Conservation (phyloP, 202 grass and related monocot species). For the Eragrostis tef region DNA sequence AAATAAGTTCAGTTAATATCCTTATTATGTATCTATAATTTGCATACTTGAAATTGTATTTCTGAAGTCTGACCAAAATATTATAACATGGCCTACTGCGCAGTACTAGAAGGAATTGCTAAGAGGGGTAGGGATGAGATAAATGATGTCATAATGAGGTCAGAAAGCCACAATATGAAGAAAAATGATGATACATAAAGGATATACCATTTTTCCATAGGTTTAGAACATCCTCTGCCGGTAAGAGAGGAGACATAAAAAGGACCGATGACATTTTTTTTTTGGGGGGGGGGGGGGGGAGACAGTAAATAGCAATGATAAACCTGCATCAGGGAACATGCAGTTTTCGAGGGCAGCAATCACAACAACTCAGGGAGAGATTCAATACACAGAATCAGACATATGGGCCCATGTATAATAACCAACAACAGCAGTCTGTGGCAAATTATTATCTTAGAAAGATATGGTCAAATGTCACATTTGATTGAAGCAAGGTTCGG, state of each 20-base stretch:
- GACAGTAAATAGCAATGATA: neutral
- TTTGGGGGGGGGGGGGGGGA: too few relatives aligned
- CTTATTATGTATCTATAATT: constrained; percentile 27
- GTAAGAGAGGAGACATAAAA: neutral
- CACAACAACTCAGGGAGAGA: neutral
- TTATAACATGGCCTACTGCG: constrained; percentile 1
- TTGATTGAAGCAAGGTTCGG: too few relatives aligned
- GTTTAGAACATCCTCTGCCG: neutral
- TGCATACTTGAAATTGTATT: neutral
- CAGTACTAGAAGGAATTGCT: neutral
- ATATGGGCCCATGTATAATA: too few relatives aligned
- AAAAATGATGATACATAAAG: neutral
- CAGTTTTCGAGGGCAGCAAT: neutral
- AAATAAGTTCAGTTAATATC: constrained; percentile 45
- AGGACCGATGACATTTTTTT: neutral
- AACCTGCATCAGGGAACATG: too few relatives aligned
- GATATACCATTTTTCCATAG: neutral
- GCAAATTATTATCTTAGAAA: too few relatives aligned
- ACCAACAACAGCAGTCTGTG: too few relatives aligned
- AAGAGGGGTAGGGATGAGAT: neutral
- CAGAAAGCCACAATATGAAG: neutral
- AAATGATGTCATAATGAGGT: neutral
- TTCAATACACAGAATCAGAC: neutral
- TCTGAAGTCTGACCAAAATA: constrained; percentile 11
- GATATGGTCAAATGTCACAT: too few relatives aligned